Evolutionary conservation across 257 asterid species (phyloP).

Genomic region (Nicotiana knightiana): DNA sequence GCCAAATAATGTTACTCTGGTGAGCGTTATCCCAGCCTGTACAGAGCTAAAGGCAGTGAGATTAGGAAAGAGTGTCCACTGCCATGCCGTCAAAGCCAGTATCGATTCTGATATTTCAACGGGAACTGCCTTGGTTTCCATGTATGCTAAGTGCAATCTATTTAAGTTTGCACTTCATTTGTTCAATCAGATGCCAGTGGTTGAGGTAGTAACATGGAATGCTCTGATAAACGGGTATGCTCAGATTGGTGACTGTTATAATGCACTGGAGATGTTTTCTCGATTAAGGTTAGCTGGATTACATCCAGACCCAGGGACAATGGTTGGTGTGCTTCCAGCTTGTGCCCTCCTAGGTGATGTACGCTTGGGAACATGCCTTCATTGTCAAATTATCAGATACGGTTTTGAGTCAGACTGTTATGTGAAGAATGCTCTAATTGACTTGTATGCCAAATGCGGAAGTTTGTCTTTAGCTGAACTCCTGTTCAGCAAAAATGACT

Average conservation of each 20-base stretch:
- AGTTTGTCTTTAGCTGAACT: constrained; percentile 26
- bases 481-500: constrained; percentile 19
- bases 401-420: constrained; percentile 32
- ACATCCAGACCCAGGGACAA: constrained; percentile 34
- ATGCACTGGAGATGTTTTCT: constrained; percentile 20
- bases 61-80: constrained; percentile 36
- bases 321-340: constrained; percentile 36
- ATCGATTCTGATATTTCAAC: constrained; percentile 26
- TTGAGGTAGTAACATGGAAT: constrained; percentile 41
- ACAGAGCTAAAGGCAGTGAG: constrained; percentile 21
- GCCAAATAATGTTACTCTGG: constrained; percentile 29
- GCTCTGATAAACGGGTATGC: constrained; percentile 33
- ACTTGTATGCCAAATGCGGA: constrained; percentile 36
- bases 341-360: constrained; percentile 30
- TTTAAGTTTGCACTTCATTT: constrained; percentile 22
- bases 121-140: constrained; percentile 37
- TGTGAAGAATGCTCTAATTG: constrained; percentile 34
- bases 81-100: constrained; percentile 27
- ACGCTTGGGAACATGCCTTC: constrained; percentile 21
- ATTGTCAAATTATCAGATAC: constrained; percentile 23
- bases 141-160: constrained; percentile 33
- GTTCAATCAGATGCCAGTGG: constrained; percentile 25
- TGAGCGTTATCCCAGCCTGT: constrained; percentile 36
- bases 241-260: constrained; percentile 26
- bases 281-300: constrained; percentile 22